Evolutionary conservation across 2,329 filamentous ascomycete genomes (phyloP).

Genomic region (Neophaeococcomyces aloes): DNA sequence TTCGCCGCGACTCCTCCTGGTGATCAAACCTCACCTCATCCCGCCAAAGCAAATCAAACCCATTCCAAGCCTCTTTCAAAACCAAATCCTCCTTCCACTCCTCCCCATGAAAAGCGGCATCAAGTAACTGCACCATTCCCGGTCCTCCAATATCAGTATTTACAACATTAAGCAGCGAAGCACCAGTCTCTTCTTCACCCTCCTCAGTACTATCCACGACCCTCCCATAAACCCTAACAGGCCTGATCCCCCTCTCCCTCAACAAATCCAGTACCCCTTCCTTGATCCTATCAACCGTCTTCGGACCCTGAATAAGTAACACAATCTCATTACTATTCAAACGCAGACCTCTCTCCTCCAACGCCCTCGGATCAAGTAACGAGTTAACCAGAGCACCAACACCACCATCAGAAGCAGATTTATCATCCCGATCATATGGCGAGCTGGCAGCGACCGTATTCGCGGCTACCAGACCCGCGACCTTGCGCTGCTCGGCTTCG

Average conservation of each 20-base stretch:
- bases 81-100: conserved; percentile 13
- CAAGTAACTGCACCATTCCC: conserved; percentile 20
- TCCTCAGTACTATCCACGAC: neutral
- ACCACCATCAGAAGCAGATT: neutral
- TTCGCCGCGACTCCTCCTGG: neutral
- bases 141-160: conserved; percentile 22
- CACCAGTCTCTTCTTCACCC: neutral
- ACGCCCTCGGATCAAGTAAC: conserved; percentile 10
- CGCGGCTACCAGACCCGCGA: conserved; percentile 6
- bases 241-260: conserved; percentile 15
- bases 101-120: conserved; percentile 12
- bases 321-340: conserved; percentile 22
- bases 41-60: conserved; percentile 12
- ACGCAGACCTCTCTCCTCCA: conserved; percentile 9
- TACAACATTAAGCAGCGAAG: conserved; percentile 21
- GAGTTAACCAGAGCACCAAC: conserved; percentile 3
- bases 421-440: neutral
- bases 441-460: conserved; percentile 13
- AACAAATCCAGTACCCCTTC: conserved; percentile 2
- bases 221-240: conserved; percentile 17
- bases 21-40: conserved; percentile 3
- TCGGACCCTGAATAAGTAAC: conserved; percentile 13
- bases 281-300: conserved; percentile 6
- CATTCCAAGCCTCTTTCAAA: conserved; percentile 17
- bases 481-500: conserved; percentile 9